Base-by-base conservation (phyloP, 192 early-diverging fungal species). In the Podila clonocystis region DNA sequence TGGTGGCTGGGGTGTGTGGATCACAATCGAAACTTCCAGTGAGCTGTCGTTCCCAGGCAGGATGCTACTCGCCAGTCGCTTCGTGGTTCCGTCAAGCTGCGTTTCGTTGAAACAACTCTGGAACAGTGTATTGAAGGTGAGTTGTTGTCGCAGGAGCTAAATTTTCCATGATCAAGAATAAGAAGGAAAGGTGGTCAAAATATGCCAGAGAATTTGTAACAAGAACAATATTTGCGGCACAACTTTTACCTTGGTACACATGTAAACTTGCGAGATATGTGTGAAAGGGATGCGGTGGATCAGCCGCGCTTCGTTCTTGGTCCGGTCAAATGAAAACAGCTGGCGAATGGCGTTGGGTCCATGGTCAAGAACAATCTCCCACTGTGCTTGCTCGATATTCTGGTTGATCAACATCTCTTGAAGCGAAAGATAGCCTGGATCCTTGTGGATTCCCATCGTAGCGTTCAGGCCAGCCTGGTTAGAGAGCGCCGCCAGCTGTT, bases 101-200 rank as follows among this genome's bases (percentile, higher is more conserved):
- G 75, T 70, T 28, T 79, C 74, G 36, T 85, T 86, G 66, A 88
- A 88, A n/a, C 85, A 86, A 50, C 83, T 85, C 30, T 80, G 83
- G 55, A 88, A 82, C 0, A 88, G 59, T 0, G 84, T 45, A 41
- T 88, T 85, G 71, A 86, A 88, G 5, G 67, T 50, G 62, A 86
- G 20, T 62, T 88, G 87, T 20, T 82, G 83, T 1, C 87, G 84
- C 3, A 88, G 67, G 29, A 73, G 50, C 83, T 74, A 59, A 13
- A 13, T 13, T 45, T 13, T 45, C 17, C 41, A 31, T 1, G 11
- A 4, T 68, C 34, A 38, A 41, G 3, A 59, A 13, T 62, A 33
- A 2, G 17, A 11, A 33, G 8, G 15, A n/a, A 62, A 50, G 22
- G n/a, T 6, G 19, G 33, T 9, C 24, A 34, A 30, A 13, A 20